Base-by-base conservation (phyloP, 2,329 filamentous ascomycete genomes). In the Hypoxylon sp. region DNA sequence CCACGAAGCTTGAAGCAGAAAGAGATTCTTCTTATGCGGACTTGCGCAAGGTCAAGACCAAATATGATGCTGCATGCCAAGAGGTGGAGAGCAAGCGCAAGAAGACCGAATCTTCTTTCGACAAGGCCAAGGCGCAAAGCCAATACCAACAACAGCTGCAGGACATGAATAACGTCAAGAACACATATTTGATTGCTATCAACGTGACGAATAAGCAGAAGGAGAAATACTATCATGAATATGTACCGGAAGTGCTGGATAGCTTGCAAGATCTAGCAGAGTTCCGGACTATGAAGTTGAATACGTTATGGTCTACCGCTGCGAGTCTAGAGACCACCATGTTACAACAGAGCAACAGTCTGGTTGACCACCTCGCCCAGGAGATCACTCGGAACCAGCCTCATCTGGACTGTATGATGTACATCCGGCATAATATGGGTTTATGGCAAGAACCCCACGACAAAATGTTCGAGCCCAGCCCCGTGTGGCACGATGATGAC, bases 131-230 rank as follows among this genome's bases (percentile, higher is more conserved):
- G 75, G 91, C 93, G 5, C 90, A 96, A 68, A 88, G 84, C 68
- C 86, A 90, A 26, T 99, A 96, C 72, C 90, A 96, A 66, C 91
- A 96, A 69, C 93, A 97, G 71, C 80, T 95, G 53, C 75, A 87
- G 53, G 94, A 99, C 63, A 97, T 97, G 94, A 90, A 94, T 73
- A 99, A 99, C 69, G 82, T 88, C 70, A 99, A 99, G 78, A 99
- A 99, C 71, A 91, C 89, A n/a, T 99, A 99, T 68, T 77, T 99
- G 55, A 96, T 99, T 66, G 83, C 86, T 55, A 96, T 99, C 75
- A 96, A 96, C 68, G 90, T 97, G 51, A 95, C 92, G 23, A 99
- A 99, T 74, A 96, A 94, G 75, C 87, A 96, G 67, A 99, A 97
- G 76, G 91, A 97, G 69, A 90, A 88, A 68, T 97, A 97, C 76